Base-by-base conservation (phyloP, 106 monocot genomes). In the Vanilla planifolia region DNA sequence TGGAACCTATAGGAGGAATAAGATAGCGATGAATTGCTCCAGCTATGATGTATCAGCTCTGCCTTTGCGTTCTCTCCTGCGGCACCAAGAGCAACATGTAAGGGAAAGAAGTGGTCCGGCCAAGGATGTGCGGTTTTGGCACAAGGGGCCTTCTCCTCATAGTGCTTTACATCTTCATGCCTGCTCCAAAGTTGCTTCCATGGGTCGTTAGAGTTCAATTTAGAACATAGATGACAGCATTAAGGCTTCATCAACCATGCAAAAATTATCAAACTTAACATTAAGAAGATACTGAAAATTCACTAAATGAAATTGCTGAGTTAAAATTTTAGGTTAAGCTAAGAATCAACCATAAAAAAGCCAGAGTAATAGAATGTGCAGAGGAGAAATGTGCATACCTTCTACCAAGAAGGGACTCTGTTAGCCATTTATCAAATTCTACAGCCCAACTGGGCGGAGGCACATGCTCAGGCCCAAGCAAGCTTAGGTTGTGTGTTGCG, bases 401-500 rank as follows among this genome's bases (percentile, higher is more conserved):
- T 67, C 82, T 79, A 14, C 33, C 33, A 5, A 83, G 53, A 43
- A 91, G 71, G 2, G 91, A 14, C 1, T 82, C 74, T 13, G 28
- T 66, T 22, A 86, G 77, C 91, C 91, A 91, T 10, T 48, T 21
- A 35, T 86, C 82, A 27, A 91, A 91, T 1, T 77, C 71, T 8
- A 29, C 3, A 0, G 91, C 91, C 91, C 91, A 86, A 0, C 21
- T 42, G 1, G 84, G 62, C 29, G 47, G 13, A 2, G 85, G 60
- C 10, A 25, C 35, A 27, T 43, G 47, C 17, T 69, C 71, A 2
- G 43, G 52, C 4, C 43, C 60, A 4, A 82, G 0, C 2, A 39
- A 21, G 16, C 79, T 20, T 46, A 86, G 59, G 73, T 91, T 91
- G 37, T 91, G 91, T n/a, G 86, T 86, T 30, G 91, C 91, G 26